Evolutionary conservation across 2,329 filamentous ascomycete genomes (phyloP).

Genomic region (Metarhizium guizhouense): DNA sequence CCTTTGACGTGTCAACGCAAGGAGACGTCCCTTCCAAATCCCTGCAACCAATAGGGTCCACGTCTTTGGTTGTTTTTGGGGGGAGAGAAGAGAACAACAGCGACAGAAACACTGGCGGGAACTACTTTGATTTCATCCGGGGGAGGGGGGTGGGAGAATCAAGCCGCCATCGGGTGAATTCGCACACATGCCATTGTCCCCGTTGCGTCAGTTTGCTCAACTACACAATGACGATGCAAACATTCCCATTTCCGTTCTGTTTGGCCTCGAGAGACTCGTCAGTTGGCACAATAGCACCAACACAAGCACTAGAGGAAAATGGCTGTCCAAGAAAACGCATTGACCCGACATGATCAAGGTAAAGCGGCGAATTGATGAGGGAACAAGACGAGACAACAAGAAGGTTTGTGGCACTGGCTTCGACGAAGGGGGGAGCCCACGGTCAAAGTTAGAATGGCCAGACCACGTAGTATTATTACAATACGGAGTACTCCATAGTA

Average conservation of each 20-base stretch:
- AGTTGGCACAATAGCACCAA: neutral
- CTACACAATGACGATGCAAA: too few relatives aligned
- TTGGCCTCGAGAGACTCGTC: neutral
- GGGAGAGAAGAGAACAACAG: neutral
- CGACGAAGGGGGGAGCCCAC: neutral
- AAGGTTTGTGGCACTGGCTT: slow-evolving; percentile 1
- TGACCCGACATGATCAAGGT: neutral
- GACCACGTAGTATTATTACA: too few relatives aligned
- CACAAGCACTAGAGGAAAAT: neutral
- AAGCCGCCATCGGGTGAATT: neutral
- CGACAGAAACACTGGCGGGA: neutral
- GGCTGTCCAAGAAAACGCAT: neutral
- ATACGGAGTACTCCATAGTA: too few relatives aligned
- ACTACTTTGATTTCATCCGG: neutral
- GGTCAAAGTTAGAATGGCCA: too few relatives aligned
- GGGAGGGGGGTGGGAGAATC: neutral
- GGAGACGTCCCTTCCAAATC: neutral
- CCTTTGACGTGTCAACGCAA: neutral
- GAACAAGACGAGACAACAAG: slow-evolving; percentile 10
- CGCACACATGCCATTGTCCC: neutral
- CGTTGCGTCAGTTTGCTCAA: too few relatives aligned
- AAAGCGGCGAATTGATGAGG: slow-evolving; percentile 4
- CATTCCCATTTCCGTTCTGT: too few relatives aligned
- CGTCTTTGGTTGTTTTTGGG: neutral
- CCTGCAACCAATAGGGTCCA: neutral